phyloP scores from a whole-genome alignment of 352 stramenopile genomes.

The Phytophthora uliginosa region DNA sequence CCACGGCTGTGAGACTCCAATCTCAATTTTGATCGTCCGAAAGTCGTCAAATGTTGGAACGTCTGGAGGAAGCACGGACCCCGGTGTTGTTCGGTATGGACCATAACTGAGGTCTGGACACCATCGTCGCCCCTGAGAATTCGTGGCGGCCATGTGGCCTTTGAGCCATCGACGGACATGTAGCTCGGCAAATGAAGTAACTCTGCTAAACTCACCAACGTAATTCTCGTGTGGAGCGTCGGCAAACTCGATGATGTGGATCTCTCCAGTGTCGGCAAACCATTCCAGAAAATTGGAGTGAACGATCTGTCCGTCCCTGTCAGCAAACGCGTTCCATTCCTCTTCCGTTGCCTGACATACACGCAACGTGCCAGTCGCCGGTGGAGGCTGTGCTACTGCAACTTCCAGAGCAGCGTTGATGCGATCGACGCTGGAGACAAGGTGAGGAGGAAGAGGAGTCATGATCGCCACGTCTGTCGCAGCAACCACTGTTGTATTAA shows the following conservation, averaged over 20 bases:
- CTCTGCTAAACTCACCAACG: slow-evolving; percentile 11
- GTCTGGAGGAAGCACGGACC: slow-evolving; percentile 43
- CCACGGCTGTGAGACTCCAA: slow-evolving; percentile 48
- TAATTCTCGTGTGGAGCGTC: slow-evolving; percentile 31
- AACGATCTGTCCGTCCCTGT: slow-evolving; percentile 37
- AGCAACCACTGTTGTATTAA: no score
- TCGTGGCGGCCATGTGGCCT: slow-evolving; percentile 21
- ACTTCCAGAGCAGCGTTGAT: slow-evolving; percentile 53
- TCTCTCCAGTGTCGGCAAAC: slow-evolving; percentile 44
- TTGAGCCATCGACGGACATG: slow-evolving; percentile 24
- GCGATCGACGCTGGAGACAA: slow-evolving; percentile 41
- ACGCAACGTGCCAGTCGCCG: slow-evolving; percentile 30
- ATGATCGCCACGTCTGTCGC: background rate
- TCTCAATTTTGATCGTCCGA: slow-evolving; percentile 48
- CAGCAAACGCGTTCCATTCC: slow-evolving; percentile 50
- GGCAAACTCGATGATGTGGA: slow-evolving; percentile 55
- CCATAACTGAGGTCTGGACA: slow-evolving; percentile 45
- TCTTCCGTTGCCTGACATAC: slow-evolving; percentile 51
- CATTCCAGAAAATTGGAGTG: slow-evolving; percentile 44
- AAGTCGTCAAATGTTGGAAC: slow-evolving; percentile 48
- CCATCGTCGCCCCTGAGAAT: slow-evolving; percentile 41
- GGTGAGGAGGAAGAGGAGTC: slow-evolving; percentile 11
- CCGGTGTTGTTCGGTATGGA: slow-evolving; percentile 35
- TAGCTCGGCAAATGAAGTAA: slow-evolving; percentile 7
- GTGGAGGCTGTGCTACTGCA: slow-evolving; percentile 44